These are phyloP conservation scores for Porcisia hertigi DNA, from an alignment of 208 protist genomes.

Conservation along the genomic window DNA sequence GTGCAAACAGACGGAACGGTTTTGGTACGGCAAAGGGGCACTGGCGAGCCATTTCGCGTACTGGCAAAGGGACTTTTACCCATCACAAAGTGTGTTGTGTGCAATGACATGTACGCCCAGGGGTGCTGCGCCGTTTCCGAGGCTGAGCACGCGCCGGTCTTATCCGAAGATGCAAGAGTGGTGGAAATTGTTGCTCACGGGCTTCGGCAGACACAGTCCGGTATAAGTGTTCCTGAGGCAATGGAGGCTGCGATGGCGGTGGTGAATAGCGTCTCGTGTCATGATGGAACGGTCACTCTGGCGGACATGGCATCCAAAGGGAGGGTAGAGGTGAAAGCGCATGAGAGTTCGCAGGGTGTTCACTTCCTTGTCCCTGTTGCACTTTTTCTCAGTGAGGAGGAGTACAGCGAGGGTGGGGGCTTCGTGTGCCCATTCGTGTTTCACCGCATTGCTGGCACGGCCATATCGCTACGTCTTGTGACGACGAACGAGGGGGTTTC, in stretches of 20 bases:
- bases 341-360: constrained; percentile 7
- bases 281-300: constrained; percentile 8
- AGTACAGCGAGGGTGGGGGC: constrained; percentile 24
- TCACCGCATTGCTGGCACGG: constrained; percentile 37
- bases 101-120: constrained; percentile 37
- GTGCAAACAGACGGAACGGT: constrained; percentile 35
- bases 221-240: constrained; percentile 10
- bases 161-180: constrained; percentile 40
- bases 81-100: constrained; percentile 47
- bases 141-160: constrained; percentile 29
- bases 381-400: constrained; percentile 42
- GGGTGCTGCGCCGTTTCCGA: constrained; percentile 24
- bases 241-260: constrained; percentile 19
- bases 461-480: constrained; percentile 43
- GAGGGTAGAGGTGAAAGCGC: constrained; percentile 7
- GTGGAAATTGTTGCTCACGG: constrained; percentile 36
- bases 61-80: constrained; percentile 45
- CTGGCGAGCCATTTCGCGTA: constrained; percentile 29
- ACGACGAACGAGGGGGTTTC: constrained; percentile 22
- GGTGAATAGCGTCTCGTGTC: constrained; percentile 19
- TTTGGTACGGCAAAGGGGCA: constrained; percentile 27
- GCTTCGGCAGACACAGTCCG: constrained; percentile 8
- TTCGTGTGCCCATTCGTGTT: constrained; percentile 67
- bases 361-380: constrained; percentile 35
- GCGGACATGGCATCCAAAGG: constrained; percentile 10